phyloP scores from a whole-genome alignment of 2,329 filamentous ascomycete species.

The Colletotrichum sojae region DNA sequence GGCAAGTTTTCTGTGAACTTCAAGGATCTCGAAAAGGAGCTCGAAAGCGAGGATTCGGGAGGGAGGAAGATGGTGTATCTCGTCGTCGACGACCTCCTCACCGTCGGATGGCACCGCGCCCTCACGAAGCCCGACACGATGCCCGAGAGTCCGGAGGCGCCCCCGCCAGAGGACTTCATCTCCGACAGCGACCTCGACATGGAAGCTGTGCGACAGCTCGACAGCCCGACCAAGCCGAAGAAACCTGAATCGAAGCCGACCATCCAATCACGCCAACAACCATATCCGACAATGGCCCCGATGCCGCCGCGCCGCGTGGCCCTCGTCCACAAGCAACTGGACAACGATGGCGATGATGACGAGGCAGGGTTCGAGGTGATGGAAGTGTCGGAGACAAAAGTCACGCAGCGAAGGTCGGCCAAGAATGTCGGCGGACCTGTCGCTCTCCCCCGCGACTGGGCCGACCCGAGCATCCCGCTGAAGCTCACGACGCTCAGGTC shows the following conservation, averaged over 20 bases:
- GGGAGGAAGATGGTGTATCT: slow-evolving; percentile 58
- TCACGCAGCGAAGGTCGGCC: slow-evolving; percentile 15
- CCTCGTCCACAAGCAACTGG: neutral
- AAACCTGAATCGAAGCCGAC: slow-evolving; percentile 20
- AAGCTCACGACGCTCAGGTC: slow-evolving; percentile 66
- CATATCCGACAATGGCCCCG: neutral
- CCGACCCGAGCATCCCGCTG: slow-evolving; percentile 58
- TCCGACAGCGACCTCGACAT: slow-evolving; percentile 39
- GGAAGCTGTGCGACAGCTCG: slow-evolving; percentile 17
- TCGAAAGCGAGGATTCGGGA: slow-evolving; percentile 17
- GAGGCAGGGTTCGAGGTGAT: slow-evolving; percentile 54
- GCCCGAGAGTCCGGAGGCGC: neutral
- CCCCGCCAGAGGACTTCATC: slow-evolving; percentile 8
- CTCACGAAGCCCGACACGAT: slow-evolving; percentile 1
- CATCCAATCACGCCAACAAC: neutral
- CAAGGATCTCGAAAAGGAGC: slow-evolving; percentile 9
- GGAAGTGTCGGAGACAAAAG: slow-evolving; percentile 42
- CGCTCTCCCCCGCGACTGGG: slow-evolving; percentile 57
- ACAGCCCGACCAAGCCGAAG: slow-evolving; percentile 6
- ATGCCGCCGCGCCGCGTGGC: neutral
- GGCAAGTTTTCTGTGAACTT: slow-evolving; percentile 50
- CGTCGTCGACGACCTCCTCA: slow-evolving; percentile 59
- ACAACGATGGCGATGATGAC: slow-evolving; percentile 43
- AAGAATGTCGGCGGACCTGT: slow-evolving; percentile 44
- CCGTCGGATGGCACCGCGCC: slow-evolving; percentile 62